A percentile compares a stretch with the other conserved stretches of the same genome.
Evolutionary conservation across 2,329 filamentous ascomycete species (phyloP).

Genomic region (Colletotrichum sansevieriae): DNA sequence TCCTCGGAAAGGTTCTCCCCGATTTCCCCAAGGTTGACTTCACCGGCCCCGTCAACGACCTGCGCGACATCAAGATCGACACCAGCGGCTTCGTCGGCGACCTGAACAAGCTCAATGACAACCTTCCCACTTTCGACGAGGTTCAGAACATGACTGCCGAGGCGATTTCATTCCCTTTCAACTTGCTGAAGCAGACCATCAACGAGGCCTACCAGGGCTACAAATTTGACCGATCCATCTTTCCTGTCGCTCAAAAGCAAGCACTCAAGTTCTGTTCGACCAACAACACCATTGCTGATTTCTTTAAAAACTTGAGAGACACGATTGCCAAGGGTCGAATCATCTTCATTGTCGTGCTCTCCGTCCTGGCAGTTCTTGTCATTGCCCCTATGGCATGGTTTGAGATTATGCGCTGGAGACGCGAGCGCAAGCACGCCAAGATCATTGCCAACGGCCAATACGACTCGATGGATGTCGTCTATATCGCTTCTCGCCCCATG

Average conservation of each 20-base stretch:
- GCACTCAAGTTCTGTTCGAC: slow-evolving; percentile 88
- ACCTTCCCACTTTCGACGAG: slow-evolving; percentile 85
- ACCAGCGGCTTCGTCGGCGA: slow-evolving; percentile 76
- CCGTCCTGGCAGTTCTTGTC: slow-evolving; percentile 77
- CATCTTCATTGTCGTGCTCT: slow-evolving; percentile 81
- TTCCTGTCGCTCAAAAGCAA: slow-evolving; percentile 88
- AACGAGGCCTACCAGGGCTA: slow-evolving; percentile 79
- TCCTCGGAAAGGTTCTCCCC: slow-evolving; percentile 64
- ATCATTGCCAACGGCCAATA: slow-evolving; percentile 75
- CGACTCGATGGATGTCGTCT: slow-evolving; percentile 89
- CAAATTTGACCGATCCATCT: slow-evolving; percentile 80
- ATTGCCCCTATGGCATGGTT: slow-evolving; percentile 85
- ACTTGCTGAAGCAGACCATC: slow-evolving; percentile 80
- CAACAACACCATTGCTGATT: slow-evolving; percentile 83
- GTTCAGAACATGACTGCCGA: slow-evolving; percentile 85
- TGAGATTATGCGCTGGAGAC: slow-evolving; percentile 83
- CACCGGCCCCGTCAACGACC: slow-evolving; percentile 70
- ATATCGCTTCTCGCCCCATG: slow-evolving; percentile 85
- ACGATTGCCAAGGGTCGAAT: slow-evolving; percentile 78
- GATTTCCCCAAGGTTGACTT: slow-evolving; percentile 72
- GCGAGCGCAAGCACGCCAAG: slow-evolving; percentile 76
- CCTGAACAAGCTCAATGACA: slow-evolving; percentile 79
- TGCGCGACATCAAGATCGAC: slow-evolving; percentile 78
- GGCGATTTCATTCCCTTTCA: slow-evolving; percentile 83
- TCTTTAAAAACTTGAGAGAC: slow-evolving; percentile 80